Percentiles rank a stretch among this genome's conserved stretches.
Conservation (phyloP, 164 flowering plant species). For the Nymphaea thermarum region DNA sequence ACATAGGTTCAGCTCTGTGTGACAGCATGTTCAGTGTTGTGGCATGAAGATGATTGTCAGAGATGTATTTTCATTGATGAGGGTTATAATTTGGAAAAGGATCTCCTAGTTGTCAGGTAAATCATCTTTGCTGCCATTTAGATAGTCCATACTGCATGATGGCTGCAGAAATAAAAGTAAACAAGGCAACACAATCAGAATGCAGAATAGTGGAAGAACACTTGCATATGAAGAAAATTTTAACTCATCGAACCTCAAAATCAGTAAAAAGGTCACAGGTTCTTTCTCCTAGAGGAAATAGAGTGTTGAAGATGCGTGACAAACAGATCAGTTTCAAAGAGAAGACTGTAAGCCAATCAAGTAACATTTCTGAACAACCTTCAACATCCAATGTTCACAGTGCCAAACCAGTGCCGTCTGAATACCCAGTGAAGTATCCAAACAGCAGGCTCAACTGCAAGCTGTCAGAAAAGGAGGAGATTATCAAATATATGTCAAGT, state of each 20-base stretch:
- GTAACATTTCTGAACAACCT: no score
- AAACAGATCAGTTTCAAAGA: neutral
- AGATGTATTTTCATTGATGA: no score
- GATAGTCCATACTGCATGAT: neutral
- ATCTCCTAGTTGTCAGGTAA: neutral
- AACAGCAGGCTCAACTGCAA: slow-evolving; percentile 13
- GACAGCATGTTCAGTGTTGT: no score
- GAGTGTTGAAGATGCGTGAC: slow-evolving; percentile 2
- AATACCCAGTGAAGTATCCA: slow-evolving; percentile 16
- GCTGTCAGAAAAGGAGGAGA: slow-evolving; percentile 41
- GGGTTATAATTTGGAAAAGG: no score
- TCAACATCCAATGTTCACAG: slow-evolving; percentile 6
- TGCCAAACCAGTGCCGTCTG: slow-evolving; percentile 7
- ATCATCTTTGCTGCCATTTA: neutral
- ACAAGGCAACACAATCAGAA: neutral
- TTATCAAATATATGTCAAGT: slow-evolving; percentile 77
- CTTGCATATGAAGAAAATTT: neutral
- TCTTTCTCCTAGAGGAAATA: neutral
- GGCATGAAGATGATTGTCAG: no score
- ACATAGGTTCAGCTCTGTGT: no score
- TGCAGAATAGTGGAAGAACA: neutral
- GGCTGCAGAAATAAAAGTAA: no score
- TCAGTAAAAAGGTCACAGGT: neutral
- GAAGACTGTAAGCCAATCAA: no score
- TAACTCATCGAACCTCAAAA: slow-evolving; percentile 3